These are phyloP conservation scores for Malus hybrid DNA, from an alignment of 331 rosid genomes.

Conservation along the genomic window DNA sequence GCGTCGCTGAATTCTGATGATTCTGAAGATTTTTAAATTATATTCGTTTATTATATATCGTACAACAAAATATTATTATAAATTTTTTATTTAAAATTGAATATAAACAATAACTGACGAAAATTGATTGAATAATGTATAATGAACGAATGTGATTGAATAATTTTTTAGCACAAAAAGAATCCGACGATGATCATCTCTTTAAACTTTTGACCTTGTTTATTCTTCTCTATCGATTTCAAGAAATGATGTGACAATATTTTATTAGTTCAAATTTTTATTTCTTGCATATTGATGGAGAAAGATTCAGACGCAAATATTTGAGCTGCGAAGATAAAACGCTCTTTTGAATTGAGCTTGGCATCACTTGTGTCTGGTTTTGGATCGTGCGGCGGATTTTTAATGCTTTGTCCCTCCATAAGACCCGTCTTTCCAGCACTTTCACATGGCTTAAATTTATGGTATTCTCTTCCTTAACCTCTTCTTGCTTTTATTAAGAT, in stretches of 20 bases:
- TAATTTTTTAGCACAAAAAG: no score
- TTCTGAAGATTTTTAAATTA: no score
- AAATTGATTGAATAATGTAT: rapidly evolving
- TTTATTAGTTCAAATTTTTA: no score
- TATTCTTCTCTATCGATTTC: not conserved
- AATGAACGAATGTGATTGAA: rapidly evolving
- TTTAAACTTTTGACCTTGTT: not conserved
- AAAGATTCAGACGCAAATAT: no score
- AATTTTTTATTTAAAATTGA: no score
- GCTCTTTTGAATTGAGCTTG: not conserved
- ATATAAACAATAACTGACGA: rapidly evolving
- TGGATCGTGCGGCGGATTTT: not conserved
- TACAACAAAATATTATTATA: no score
- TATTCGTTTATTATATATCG: no score
- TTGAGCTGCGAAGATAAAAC: not conserved
- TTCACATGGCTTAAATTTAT: not conserved
- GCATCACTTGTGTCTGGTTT: not conserved
- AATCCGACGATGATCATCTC: rapidly evolving
- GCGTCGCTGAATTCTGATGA: no score
- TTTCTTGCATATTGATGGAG: not conserved
- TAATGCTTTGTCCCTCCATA: not conserved
- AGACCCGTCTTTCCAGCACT: not conserved
- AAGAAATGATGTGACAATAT: not conserved
- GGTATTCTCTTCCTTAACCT: not conserved
- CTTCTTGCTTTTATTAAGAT: not conserved